Evolutionary conservation across 129 eudicot genomes (phyloP).

Genomic region (Solidago caesia): DNA sequence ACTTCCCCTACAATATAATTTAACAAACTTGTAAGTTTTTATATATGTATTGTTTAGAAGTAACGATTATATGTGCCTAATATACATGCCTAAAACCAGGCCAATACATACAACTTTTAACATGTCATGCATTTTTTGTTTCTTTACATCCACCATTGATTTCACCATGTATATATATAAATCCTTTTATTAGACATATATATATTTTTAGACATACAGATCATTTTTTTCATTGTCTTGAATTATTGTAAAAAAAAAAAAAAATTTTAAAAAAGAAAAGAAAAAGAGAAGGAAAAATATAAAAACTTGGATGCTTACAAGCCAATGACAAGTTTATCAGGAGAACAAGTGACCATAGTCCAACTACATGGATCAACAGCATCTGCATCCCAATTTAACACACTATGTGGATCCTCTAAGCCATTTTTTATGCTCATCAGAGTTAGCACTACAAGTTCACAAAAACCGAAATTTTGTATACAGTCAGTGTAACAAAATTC

Average conservation of each 20-base stretch:
- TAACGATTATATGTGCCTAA: too few relatives aligned
- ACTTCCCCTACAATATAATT: conserved; percentile 57
- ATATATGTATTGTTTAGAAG: not conserved
- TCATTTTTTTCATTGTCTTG: too few relatives aligned
- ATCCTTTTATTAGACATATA: too few relatives aligned
- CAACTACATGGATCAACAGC: conserved; percentile 89
- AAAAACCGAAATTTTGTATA: not conserved
- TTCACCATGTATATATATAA: too few relatives aligned
- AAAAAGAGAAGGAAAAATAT: not conserved
- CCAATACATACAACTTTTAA: too few relatives aligned
- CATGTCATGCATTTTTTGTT: too few relatives aligned
- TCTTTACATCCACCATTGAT: too few relatives aligned
- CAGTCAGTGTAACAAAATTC: not conserved
- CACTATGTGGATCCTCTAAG: conserved; percentile 66
- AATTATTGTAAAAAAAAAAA: too few relatives aligned
- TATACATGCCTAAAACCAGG: too few relatives aligned
- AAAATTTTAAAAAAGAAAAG: too few relatives aligned
- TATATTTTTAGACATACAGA: too few relatives aligned
- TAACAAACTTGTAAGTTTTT: not conserved
- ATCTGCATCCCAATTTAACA: conserved; percentile 65
- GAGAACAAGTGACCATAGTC: conserved; percentile 75
- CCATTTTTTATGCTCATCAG: conserved; percentile 67
- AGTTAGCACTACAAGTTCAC: conserved; percentile 62
- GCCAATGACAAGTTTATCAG: conserved; percentile 52
- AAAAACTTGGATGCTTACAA: conserved; percentile 51